Evolutionary conservation across 2,329 filamentous ascomycete species (phyloP).

Genomic region (Uncinocarpus reesii): DNA sequence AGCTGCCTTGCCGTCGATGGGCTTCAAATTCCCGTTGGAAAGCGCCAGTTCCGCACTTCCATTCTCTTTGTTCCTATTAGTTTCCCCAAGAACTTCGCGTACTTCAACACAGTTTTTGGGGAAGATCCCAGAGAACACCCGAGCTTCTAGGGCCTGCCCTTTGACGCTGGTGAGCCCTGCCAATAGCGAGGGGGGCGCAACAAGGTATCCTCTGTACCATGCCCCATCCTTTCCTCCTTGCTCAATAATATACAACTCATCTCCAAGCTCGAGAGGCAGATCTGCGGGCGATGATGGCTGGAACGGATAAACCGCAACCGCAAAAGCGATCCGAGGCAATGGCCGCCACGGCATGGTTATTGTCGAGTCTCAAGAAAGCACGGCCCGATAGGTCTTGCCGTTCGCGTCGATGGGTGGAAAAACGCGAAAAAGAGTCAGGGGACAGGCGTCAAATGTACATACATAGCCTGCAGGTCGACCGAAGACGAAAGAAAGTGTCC

Average conservation of each 20-base stretch:
- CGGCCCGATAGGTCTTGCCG: background rate
- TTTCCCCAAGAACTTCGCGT: conserved; percentile 76
- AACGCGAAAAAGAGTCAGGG: background rate
- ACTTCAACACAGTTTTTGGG: conserved; percentile 90
- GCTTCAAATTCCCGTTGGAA: conserved; percentile 21
- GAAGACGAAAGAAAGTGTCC: background rate
- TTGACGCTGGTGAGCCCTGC: conserved; percentile 83
- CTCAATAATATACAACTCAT: conserved; percentile 98
- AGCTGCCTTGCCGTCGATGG: conserved; percentile 16
- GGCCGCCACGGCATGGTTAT: conserved; percentile 84
- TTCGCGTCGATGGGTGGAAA: background rate
- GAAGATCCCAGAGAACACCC: conserved; percentile 98
- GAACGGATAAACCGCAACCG: conserved; percentile 92
- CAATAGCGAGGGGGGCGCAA: conserved; percentile 85
- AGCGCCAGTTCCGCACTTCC: conserved; percentile 28
- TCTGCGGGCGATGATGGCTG: conserved; percentile 76
- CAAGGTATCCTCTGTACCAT: conserved; percentile 92
- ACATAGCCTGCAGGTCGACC: background rate
- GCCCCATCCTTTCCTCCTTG: conserved; percentile 74
- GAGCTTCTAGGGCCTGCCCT: conserved; percentile 85
- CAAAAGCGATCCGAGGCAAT: conserved; percentile 92
- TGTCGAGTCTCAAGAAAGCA: background rate
- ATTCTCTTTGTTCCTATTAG: conserved; percentile 34
- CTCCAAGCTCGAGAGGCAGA: conserved; percentile 90
- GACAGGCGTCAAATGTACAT: background rate